Evolutionary conservation across 495 filamentous ascomycete species (phyloP).

Genomic region (Penicillium odoratum): DNA sequence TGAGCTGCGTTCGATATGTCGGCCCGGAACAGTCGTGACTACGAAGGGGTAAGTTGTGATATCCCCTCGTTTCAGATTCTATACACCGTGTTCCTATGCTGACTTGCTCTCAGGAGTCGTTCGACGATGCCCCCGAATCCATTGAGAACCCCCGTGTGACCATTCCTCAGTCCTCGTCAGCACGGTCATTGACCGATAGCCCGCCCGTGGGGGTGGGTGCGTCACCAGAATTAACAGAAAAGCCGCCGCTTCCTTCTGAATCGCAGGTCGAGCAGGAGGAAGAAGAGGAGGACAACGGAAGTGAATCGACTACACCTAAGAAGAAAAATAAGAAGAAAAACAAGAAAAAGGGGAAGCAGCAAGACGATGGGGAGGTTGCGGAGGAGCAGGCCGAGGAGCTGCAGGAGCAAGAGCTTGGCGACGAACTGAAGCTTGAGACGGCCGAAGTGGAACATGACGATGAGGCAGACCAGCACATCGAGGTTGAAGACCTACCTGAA

Average conservation of each 20-base stretch:
- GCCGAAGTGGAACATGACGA: conserved; percentile 14
- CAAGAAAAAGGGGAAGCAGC: conserved; percentile 5
- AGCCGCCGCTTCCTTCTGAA: conserved; percentile 33
- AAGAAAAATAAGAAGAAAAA: conserved; percentile 31
- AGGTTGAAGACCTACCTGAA: conserved; percentile 12
- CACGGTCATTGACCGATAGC: conserved; percentile 52
- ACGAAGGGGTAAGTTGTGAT: conserved; percentile 47
- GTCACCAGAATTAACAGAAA: conserved; percentile 39
- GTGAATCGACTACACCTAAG: conserved; percentile 15
- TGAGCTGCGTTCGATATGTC: conserved; percentile 28
- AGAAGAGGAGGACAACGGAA: conserved; percentile 14
- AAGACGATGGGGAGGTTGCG: conserved; percentile 6
- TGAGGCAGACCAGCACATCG: conserved; percentile 14
- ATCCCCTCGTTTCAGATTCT: conserved; percentile 7
- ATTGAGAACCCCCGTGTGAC: conserved; percentile 34
- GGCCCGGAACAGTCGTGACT: conserved; percentile 47
- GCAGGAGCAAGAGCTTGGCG: conserved; percentile 5
- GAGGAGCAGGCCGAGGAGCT: conserved; percentile 11
- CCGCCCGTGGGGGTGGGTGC: conserved; percentile 39
- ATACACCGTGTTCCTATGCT: conserved; percentile 17
- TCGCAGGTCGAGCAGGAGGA: conserved; percentile 33
- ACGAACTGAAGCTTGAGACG: conserved; percentile 12
- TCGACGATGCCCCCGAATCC: conserved; percentile 72
- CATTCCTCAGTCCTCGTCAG: conserved; percentile 39
- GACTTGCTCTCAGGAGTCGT: conserved; percentile 60